Percentiles rank a stretch among this genome's conserved stretches.
These are phyloP conservation scores for Hypoxylon subgilvum DNA, from an alignment of 495 filamentous ascomycete species.

Conservation along the genomic window DNA sequence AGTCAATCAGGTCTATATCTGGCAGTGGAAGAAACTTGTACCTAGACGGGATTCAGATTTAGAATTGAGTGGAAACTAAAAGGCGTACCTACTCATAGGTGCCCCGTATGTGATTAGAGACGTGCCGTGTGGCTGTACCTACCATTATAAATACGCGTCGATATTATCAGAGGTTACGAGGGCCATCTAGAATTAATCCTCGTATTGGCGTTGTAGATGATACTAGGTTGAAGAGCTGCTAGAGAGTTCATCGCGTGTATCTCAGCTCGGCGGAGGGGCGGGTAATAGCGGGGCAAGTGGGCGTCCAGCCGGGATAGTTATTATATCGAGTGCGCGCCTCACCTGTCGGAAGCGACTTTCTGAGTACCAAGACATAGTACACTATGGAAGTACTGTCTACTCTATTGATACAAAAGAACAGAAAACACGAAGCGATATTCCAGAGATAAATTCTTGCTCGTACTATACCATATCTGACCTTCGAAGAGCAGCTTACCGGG, in stretches of 20 bases:
- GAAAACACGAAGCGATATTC: too few species aligned
- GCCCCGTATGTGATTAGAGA: constrained; percentile 17
- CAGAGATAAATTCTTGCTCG: too few species aligned
- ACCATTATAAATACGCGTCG: constrained; percentile 26
- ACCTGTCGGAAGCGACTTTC: too few species aligned
- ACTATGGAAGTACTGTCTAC: too few species aligned
- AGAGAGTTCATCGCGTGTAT: neutral
- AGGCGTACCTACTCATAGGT: constrained; percentile 8
- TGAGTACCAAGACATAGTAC: too few species aligned
- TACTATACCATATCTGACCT: too few species aligned
- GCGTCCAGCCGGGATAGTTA: neutral
- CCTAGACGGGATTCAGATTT: constrained; percentile 15
- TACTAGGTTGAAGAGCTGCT: neutral
- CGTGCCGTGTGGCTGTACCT: neutral
- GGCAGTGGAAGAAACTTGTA: neutral
- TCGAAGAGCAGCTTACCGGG: too few species aligned
- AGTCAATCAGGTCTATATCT: constrained; percentile 1
- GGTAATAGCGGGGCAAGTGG: constrained; percentile 27
- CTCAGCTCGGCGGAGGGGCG: constrained; percentile 3
- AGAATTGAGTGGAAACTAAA: neutral
- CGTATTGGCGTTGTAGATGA: neutral
- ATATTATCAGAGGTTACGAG: neutral
- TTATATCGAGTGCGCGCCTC: too few species aligned
- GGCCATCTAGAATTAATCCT: too few species aligned
- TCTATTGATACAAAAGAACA: too few species aligned